Conservation (phyloP, 345 rosid genomes). For the Citrus australasica region DNA sequence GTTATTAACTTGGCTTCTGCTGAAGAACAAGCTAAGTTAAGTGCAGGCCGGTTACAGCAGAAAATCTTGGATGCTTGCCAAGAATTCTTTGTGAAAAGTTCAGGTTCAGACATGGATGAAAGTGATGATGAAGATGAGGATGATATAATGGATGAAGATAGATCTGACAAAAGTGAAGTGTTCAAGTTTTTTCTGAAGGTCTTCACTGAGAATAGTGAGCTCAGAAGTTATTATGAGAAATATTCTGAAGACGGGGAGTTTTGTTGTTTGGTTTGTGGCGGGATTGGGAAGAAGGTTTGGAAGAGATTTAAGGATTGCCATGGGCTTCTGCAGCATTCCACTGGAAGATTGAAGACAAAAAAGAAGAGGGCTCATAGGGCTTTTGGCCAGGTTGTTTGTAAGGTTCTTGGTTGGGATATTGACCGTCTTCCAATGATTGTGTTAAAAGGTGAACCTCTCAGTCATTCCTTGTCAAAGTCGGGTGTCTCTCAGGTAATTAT, state of each 20-base stretch:
- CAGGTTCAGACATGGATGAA: slow-evolving; percentile 20
- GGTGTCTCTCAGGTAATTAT: slow-evolving; percentile 21
- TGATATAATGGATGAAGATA: slow-evolving; percentile 15
- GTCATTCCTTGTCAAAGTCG: slow-evolving; percentile 15
- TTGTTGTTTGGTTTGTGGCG: slow-evolving; percentile 47
- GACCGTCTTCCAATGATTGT: slow-evolving; percentile 37
- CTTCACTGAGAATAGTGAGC: slow-evolving; percentile 37
- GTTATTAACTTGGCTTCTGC: slow-evolving; percentile 5
- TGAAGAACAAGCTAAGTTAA: slow-evolving; percentile 8
- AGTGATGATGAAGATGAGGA: slow-evolving; percentile 16
- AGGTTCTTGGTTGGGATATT: slow-evolving; percentile 77
- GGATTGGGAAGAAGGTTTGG: slow-evolving; percentile 29
- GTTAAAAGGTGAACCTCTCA: slow-evolving; percentile 32
- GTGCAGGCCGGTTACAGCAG: slow-evolving; percentile 18
- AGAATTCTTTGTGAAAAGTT: slow-evolving; percentile 11
- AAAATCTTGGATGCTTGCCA: slow-evolving; percentile 16
- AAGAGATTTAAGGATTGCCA: slow-evolving; percentile 39
- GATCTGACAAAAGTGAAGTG: slow-evolving; percentile 24
- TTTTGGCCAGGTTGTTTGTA: slow-evolving; percentile 59
- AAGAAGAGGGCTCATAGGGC: slow-evolving; percentile 62
- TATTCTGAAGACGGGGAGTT: slow-evolving; percentile 32
- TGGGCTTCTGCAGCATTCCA: slow-evolving; percentile 51
- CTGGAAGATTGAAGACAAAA: slow-evolving; percentile 33
- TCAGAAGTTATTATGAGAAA: slow-evolving; percentile 43
- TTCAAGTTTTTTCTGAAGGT: slow-evolving; percentile 33